Base-by-base conservation (phyloP, 441 rosid genomes). In the Kokia cookei region DNA sequence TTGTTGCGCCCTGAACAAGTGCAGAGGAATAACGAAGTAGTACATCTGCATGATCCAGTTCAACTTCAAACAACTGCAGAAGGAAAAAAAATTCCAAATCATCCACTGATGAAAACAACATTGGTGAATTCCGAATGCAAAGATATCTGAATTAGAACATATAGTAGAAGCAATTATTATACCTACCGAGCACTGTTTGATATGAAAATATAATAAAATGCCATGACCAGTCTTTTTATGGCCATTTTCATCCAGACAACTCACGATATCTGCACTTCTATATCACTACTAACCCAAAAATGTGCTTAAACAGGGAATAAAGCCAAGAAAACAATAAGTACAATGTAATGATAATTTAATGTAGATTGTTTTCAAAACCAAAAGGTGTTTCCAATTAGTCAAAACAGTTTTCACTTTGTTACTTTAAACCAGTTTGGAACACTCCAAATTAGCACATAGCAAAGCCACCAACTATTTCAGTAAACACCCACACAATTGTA, bases 1-100 rank as follows among this genome's bases (percentile, higher is more conserved):
- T 91, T 67, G 98, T 90, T 75, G 98, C 99, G 74, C 99, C 99
- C 76, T 93, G 97, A 75, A 88, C 97, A 76, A 96, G 91, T 64
- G 98, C 99, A 73, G 98, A 92, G 48, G 97, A 96, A 87, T 87
- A 96, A 22, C 98, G 97, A 43, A 93, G 75, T 63, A 93, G 93
- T 71, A 89, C 90, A 76, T 88, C 98, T 47, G 80, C 78, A 76
- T 84, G 89, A 64, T 92, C 91, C 55, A 92, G 79, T 75, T 88
- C 86, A 75, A 81, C 97, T 82, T 96, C 97, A 79, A 96, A 93
- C 69, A 91, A 84, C 98, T 96, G 86, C 84, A 82, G 65, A 37
- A 37, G 40, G 40, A 32, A 37, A 37, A 79, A 77, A 69, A 71
- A 24, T 58, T n/a, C 64, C 1, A 77, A 71, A 75, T 73, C 66